A percentile compares a stretch with the other conserved stretches of the same genome.
Evolutionary conservation across 768 basidiomycete species (phyloP).

Genomic region (Lactarius pseudohatsudake): DNA sequence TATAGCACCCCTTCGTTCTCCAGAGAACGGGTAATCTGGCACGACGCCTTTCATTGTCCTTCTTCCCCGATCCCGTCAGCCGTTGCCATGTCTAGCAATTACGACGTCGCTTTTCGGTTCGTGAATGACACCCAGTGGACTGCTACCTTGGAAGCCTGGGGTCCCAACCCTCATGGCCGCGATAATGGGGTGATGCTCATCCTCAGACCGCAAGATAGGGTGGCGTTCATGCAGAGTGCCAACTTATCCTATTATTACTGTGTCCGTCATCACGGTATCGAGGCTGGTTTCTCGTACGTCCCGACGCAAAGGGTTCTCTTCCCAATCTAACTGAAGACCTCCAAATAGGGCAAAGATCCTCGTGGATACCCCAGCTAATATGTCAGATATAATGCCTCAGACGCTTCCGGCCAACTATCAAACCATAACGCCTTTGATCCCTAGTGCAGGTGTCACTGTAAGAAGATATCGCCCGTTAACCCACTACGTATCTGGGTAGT

Average conservation of each 20-base stretch:
- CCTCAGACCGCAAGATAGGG: slow-evolving; percentile 42
- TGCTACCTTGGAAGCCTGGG: slow-evolving; percentile 41
- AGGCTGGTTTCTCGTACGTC: slow-evolving; percentile 49
- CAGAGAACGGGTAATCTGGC: slow-evolving; percentile 11
- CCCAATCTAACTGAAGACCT: neutral
- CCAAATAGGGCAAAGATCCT: slow-evolving; percentile 20
- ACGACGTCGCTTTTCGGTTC: slow-evolving; percentile 54
- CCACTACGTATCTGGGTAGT: slow-evolving; percentile 24
- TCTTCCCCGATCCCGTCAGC: neutral
- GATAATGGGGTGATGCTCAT: slow-evolving; percentile 34
- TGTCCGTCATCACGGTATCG: slow-evolving; percentile 40
- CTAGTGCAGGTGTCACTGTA: slow-evolving; percentile 16
- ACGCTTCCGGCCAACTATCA: slow-evolving; percentile 21
- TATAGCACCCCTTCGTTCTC: neutral
- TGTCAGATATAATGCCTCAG: slow-evolving; percentile 23
- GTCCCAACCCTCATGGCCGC: slow-evolving; percentile 33
- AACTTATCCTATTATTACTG: slow-evolving; percentile 50
- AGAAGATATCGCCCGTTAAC: slow-evolving; percentile 24
- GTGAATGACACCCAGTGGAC: slow-evolving; percentile 46
- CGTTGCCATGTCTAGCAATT: slow-evolving; percentile 36
- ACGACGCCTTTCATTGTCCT: neutral
- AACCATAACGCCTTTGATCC: slow-evolving; percentile 16
- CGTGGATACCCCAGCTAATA: slow-evolving; percentile 17
- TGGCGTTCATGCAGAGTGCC: slow-evolving; percentile 50
- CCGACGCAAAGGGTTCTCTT: neutral